A percentile compares a stretch with the other conserved stretches of the same genome.
phyloP scores from a whole-genome alignment of 2,329 filamentous ascomycete species.

The Verticillium nubilum region DNA sequence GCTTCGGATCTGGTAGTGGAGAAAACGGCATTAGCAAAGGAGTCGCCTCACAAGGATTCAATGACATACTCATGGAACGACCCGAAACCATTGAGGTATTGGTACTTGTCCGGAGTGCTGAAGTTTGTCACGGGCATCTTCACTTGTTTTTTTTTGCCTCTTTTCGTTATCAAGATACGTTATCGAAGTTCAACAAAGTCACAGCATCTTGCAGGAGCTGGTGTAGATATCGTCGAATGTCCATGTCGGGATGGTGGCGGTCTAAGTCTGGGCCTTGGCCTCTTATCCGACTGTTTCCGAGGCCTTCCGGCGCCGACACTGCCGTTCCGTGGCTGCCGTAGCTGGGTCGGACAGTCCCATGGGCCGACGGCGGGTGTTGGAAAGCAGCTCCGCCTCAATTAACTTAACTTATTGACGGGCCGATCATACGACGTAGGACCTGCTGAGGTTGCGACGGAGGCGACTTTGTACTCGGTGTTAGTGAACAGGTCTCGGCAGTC shows the following conservation, averaged over 20 bases:
- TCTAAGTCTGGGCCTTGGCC: not conserved
- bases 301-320: not conserved
- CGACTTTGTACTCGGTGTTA: not conserved
- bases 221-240: not conserved
- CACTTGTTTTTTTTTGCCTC: too few species aligned
- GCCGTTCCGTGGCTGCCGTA: not conserved
- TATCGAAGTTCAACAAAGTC: not conserved
- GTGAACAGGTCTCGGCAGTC: not conserved
- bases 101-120: conserved; percentile 41
- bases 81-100: conserved; percentile 64
- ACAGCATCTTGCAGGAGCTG: not conserved
- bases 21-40: conserved; percentile 4
- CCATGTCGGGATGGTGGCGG: too few species aligned
- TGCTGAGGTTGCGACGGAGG: too few species aligned
- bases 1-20: conserved; percentile 51
- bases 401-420: too few species aligned
- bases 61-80: conserved; percentile 60
- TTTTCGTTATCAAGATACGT: not conserved
- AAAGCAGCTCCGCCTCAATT: too few species aligned
- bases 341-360: not conserved
- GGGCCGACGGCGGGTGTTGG: too few species aligned
- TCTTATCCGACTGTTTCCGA: not conserved
- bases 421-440: not conserved
- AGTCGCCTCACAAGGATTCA: not conserved
- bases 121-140: conserved; percentile 29